Conservation (phyloP, 192 early-diverging fungal species). For the Tieghemiomyces parasiticus region DNA sequence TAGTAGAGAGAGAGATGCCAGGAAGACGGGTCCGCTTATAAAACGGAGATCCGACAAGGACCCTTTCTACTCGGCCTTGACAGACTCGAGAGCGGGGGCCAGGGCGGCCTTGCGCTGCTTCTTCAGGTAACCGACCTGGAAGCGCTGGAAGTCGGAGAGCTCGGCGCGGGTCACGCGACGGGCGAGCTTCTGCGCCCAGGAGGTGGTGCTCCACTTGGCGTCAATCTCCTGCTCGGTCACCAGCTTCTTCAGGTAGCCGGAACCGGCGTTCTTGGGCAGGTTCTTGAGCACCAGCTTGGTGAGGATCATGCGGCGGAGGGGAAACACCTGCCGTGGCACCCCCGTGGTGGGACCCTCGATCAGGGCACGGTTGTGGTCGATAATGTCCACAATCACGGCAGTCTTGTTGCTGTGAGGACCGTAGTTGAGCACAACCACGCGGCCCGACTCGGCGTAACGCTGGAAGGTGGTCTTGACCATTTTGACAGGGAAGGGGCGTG, state of each 20-base stretch:
- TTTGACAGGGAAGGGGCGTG: too few species aligned
- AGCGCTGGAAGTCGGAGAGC: constrained; percentile 92
- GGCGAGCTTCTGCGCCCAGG: constrained; percentile 94
- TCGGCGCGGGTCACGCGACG: constrained; percentile 57
- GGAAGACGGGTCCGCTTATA: too few species aligned
- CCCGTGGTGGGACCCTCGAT: constrained; percentile 95
- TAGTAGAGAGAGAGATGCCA: too few species aligned
- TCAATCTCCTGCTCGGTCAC: constrained; percentile 74
- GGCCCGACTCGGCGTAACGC: constrained; percentile 94
- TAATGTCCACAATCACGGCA: constrained; percentile 96
- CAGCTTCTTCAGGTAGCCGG: constrained; percentile 57
- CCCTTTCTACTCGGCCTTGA: too few species aligned
- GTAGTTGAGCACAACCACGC: constrained; percentile 92
- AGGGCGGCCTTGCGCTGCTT: too few species aligned
- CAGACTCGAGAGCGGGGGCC: too few species aligned
- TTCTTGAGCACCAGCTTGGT: constrained; percentile 77
- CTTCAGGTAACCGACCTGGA: constrained; percentile 91
- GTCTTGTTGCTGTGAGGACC: constrained; percentile 93
- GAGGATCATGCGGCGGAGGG: constrained; percentile 83
- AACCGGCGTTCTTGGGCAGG: constrained; percentile 69
- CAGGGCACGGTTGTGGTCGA: constrained; percentile 97
- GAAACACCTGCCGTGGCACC: constrained; percentile 70
- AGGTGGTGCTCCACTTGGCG: constrained; percentile 71
- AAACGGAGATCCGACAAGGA: too few species aligned
- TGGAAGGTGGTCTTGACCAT: constrained; percentile 44